A percentile compares a stretch with the other conserved stretches of the same genome.
Conservation (phyloP, 495 filamentous ascomycete genomes). For the Aspergillus heteromorphus region DNA sequence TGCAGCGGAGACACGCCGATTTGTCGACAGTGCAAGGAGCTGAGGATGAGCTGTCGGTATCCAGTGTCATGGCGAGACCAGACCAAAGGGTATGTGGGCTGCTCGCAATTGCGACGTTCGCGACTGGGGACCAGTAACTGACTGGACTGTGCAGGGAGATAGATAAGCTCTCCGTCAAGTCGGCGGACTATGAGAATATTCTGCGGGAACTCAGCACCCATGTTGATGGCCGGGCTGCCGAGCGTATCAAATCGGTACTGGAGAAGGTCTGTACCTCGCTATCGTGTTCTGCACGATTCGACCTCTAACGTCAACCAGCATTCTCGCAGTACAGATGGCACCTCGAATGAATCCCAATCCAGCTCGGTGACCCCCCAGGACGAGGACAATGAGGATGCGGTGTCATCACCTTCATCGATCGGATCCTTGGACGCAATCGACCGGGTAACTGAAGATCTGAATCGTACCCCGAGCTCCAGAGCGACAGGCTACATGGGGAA, state of each 20-base stretch:
- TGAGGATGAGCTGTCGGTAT: slow-evolving; percentile 47
- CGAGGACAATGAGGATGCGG: slow-evolving; percentile 22
- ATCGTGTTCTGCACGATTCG: background rate
- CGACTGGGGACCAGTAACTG: slow-evolving; percentile 11
- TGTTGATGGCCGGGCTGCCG: slow-evolving; percentile 29
- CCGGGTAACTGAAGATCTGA: slow-evolving; percentile 56
- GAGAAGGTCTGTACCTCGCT: slow-evolving; percentile 31
- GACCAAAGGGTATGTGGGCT: slow-evolving; percentile 44
- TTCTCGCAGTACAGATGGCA: slow-evolving; percentile 17
- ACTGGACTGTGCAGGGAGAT: slow-evolving; percentile 28
- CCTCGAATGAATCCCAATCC: slow-evolving; percentile 27
- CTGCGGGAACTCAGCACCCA: slow-evolving; percentile 34
- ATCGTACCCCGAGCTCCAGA: slow-evolving; percentile 42
- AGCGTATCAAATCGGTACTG: slow-evolving; percentile 34
- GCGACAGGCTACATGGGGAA: slow-evolving; percentile 62
- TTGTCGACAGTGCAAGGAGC: slow-evolving; percentile 54
- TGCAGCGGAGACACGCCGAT: slow-evolving; percentile 54
- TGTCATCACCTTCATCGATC: slow-evolving; percentile 43
- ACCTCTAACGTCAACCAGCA: slow-evolving; percentile 5
- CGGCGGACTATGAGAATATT: slow-evolving; percentile 45
- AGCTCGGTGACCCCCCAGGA: slow-evolving; percentile 29
- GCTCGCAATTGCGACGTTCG: slow-evolving; percentile 3
- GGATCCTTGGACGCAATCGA: slow-evolving; percentile 59
- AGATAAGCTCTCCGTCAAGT: slow-evolving; percentile 40
- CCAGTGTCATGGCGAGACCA: slow-evolving; percentile 54